Conservation (phyloP, 2,329 filamentous ascomycete genomes). For the Didymella pomorum region DNA sequence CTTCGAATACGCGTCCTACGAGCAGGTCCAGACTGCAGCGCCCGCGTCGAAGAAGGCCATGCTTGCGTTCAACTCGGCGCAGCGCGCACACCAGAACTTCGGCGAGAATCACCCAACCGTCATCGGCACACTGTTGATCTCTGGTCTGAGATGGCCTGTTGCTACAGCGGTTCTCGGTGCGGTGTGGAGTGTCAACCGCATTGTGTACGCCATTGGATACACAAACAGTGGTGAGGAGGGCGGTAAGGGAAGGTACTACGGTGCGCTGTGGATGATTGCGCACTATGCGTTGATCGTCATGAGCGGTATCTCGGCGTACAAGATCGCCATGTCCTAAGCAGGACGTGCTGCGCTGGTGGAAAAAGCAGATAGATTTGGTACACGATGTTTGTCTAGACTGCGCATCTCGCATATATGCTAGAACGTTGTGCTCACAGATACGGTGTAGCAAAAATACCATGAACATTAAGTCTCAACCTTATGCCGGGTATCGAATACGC, state of each 20-base stretch:
- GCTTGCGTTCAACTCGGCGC: constrained; percentile 56
- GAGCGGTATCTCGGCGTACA: constrained; percentile 39
- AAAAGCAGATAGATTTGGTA: background rate
- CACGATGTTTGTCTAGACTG: background rate
- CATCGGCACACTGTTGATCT: constrained; percentile 61
- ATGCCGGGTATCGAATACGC: background rate
- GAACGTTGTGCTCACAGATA: background rate
- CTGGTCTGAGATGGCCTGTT: constrained; percentile 63
- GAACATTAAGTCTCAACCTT: background rate
- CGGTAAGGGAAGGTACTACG: constrained; percentile 56
- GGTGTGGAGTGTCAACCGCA: constrained; percentile 60
- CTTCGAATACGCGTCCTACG: constrained; percentile 64
- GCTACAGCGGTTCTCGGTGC: constrained; percentile 56
- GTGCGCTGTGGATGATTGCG: constrained; percentile 44
- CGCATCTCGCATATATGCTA: background rate
- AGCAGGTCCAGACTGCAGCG: constrained; percentile 57
- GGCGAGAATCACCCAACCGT: constrained; percentile 65
- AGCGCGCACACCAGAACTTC: constrained; percentile 63
- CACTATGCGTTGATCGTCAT: constrained; percentile 42
- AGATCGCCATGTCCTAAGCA: constrained; percentile 29
- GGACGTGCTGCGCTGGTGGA: background rate
- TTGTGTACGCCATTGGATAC: constrained; percentile 60
- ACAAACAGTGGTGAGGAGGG: constrained; percentile 49
- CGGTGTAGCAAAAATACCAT: background rate
- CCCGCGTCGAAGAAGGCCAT: constrained; percentile 53